phyloP scores from a whole-genome alignment of 2,329 filamentous ascomycete genomes.

The Neophaeococcomyces mojaviensis region DNA sequence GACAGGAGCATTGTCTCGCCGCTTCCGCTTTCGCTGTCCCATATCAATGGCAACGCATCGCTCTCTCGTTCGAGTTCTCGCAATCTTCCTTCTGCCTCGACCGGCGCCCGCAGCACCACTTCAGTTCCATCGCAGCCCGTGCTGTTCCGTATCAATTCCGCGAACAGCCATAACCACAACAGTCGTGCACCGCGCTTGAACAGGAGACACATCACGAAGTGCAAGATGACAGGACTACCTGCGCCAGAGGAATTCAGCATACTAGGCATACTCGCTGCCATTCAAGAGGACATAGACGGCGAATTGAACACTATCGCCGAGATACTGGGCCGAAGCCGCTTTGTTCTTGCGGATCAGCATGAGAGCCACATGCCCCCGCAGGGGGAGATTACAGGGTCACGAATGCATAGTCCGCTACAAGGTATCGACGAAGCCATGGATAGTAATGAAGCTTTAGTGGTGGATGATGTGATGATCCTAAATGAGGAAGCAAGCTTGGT shows the following conservation, averaged over 20 bases:
- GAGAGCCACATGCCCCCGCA: constrained; percentile 54
- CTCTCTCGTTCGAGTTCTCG: constrained; percentile 18
- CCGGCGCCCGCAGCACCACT: constrained; percentile 22
- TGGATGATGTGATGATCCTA: constrained; percentile 31
- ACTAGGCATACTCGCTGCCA: constrained; percentile 47
- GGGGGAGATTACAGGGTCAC: constrained; percentile 44
- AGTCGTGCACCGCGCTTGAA: constrained; percentile 28
- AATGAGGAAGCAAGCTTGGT: constrained; percentile 33
- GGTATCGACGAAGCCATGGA: constrained; percentile 38
- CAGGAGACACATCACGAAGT: constrained; percentile 26
- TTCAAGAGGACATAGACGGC: constrained; percentile 51
- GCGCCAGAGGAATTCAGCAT: constrained; percentile 49
- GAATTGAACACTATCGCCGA: constrained; percentile 57
- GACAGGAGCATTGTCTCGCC: constrained; percentile 21
- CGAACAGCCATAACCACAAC: constrained; percentile 28
- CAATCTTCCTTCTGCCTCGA: constrained; percentile 15
- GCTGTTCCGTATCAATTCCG: constrained; percentile 37
- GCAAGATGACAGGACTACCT: constrained; percentile 31
- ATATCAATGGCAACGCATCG: constrained; percentile 18
- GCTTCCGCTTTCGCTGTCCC: constrained; percentile 14
- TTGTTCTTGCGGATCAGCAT: constrained; percentile 57
- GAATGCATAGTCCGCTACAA: constrained; percentile 25
- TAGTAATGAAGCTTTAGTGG: constrained; percentile 29
- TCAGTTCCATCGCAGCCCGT: constrained; percentile 35
- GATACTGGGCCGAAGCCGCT: constrained; percentile 53